These are phyloP conservation scores for Beauveria medogensis DNA, from an alignment of 2,329 filamentous ascomycete species.

Conservation along the genomic window DNA sequence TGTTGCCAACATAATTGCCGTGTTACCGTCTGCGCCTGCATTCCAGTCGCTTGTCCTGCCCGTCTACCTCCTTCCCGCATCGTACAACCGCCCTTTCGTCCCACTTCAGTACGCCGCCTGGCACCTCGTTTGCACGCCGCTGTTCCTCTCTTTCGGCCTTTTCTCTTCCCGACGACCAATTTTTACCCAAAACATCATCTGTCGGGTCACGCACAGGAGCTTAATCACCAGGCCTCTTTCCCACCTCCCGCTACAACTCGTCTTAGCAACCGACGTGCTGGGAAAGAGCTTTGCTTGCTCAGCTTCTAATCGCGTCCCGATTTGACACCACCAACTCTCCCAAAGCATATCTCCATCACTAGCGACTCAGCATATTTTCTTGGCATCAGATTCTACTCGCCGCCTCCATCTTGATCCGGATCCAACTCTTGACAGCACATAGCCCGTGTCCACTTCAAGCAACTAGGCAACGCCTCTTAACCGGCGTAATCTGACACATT, in stretches of 20 bases:
- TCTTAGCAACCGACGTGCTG: neutral
- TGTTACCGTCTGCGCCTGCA: slow-evolving; percentile 3
- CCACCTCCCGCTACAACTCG: neutral
- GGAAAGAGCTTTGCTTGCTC: neutral
- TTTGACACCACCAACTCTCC: neutral
- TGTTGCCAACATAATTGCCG: neutral
- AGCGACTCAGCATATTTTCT: slow-evolving; percentile 6
- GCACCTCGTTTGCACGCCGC: neutral
- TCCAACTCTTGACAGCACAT: neutral
- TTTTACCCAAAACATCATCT: neutral
- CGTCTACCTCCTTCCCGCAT: neutral
- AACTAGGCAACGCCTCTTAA: neutral
- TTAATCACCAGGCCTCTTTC: neutral
- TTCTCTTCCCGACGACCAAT: neutral
- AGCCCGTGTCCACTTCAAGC: neutral
- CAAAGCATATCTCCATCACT: neutral
- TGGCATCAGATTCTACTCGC: neutral
- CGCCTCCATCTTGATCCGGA: neutral
- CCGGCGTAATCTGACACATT: neutral
- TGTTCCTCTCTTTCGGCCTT: neutral
- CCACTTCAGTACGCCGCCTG: neutral
- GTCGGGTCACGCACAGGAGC: neutral
- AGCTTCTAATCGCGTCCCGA: neutral
- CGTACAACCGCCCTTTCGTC: neutral
- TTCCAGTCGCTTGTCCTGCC: slow-evolving; percentile 4